Evolutionary conservation across 2,329 filamentous ascomycete genomes (phyloP).

Genomic region (Trichoderma afroharzianum): DNA sequence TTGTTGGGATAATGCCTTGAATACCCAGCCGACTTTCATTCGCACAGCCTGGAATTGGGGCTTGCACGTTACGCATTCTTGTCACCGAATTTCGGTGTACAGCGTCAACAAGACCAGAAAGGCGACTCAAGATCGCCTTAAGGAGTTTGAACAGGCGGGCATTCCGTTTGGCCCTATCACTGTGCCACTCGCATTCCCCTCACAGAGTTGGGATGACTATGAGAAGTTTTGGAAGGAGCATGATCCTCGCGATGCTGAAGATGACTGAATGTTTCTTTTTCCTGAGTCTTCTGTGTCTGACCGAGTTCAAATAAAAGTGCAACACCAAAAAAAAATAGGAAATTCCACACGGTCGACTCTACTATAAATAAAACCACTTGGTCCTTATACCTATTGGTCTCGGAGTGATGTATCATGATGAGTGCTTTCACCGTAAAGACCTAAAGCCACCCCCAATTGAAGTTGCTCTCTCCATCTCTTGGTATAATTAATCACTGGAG

Average conservation of each 20-base stretch:
- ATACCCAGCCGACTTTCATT: neutral
- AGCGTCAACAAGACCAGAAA: conserved; percentile 1
- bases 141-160: neutral
- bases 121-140: neutral
- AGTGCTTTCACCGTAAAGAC: neutral
- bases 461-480: neutral
- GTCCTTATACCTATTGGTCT: neutral
- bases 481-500: accelerated
- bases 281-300: no score
- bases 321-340: neutral
- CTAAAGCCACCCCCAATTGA: neutral
- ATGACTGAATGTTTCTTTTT: neutral
- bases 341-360: neutral
- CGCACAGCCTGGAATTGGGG: conserved; percentile 13
- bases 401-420: neutral
- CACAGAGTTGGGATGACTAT: neutral
- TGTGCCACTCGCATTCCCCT: neutral
- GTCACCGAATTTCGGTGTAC: conserved; percentile 9
- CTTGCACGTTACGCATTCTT: conserved; percentile 3
- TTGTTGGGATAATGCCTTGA: conserved; percentile 8
- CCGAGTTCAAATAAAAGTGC: no score
- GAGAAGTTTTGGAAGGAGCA: conserved; percentile 6
- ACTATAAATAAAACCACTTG: neutral
- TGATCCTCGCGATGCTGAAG: conserved; percentile 8
- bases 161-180: conserved; percentile 7